Conservation (phyloP, 176 grass and related monocot species). For the Zoysia japonica region DNA sequence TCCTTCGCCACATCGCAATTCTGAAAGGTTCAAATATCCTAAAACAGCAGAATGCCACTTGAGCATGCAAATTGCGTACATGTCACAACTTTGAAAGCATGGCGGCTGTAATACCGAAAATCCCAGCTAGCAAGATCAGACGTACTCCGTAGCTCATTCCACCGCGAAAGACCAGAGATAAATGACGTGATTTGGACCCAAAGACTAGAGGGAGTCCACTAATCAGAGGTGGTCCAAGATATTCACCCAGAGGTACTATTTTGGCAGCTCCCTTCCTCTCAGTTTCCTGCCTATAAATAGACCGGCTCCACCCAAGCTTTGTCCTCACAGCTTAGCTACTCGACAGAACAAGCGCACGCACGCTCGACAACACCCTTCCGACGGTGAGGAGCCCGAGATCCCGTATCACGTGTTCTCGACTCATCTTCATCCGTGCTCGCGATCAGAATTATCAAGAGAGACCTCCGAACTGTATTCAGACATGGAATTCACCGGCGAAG, state of each 20-base stretch:
- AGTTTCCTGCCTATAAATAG: slow-evolving; percentile 14
- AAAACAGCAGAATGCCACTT: not conserved
- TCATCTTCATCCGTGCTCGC: not conserved
- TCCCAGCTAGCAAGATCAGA: not conserved
- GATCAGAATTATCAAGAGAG: not conserved
- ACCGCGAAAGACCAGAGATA: not conserved
- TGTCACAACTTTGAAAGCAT: not conserved
- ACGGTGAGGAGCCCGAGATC: not conserved
- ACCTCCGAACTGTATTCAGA: not conserved
- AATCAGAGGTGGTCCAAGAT: slow-evolving; percentile 23
- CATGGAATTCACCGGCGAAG: slow-evolving; percentile 57
- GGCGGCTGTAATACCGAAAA: not conserved
- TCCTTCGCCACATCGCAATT: not conserved
- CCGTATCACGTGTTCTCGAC: not conserved
- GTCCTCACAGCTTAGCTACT: slow-evolving; percentile 15
- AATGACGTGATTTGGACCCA: slow-evolving; percentile 14
- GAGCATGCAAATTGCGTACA: not conserved
- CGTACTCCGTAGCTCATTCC: not conserved
- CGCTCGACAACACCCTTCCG: not conserved
- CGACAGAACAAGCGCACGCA: not conserved
- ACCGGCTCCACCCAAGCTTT: not conserved
- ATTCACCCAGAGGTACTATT: not conserved
- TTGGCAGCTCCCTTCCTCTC: not conserved
- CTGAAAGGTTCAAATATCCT: not conserved
- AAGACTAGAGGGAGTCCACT: not conserved